Evolutionary conservation across 1,284 basidiomycete species (phyloP), one percentile per base, ranked within the genome.

Genomic region (Wolfiporia cocos): DNA sequence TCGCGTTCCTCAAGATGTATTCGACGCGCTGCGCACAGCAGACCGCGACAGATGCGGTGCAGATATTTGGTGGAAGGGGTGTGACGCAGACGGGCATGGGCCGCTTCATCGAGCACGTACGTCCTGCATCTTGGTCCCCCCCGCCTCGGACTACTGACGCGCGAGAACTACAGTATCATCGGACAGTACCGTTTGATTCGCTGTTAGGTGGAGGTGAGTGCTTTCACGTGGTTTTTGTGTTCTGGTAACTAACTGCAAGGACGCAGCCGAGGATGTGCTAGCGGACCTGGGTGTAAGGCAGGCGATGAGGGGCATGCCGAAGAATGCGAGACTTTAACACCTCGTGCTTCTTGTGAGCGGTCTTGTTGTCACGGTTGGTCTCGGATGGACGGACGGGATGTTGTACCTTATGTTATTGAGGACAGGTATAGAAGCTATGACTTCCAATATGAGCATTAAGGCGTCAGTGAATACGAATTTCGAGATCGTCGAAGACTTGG

Each of bases 61-160:
- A 91, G 67, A 70, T 88, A 41, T 88, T 89, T 50, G 86, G 86
- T 52, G 86, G 86, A 21, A 81, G 86, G 50, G 87, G 84, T 32
- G 78, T 90, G 46, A 90, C 87, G 3, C 71, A 73, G 59, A 75
- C 76, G 14, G 84, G 85, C 42, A 78, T 86, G 83, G 85, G 85
- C 31, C 67, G 70, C 41, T 71, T 73, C 50, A 78, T 86, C 49
- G 84, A 87, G 62, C 82, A 86, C 53, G 82, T 82, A 50, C 39
- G 64, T 56, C 24, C n/a, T 18, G 17, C 34, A 32, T 3, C 31
- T 26, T 33, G 23, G 32, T 33, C 28, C 36, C 12, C 6, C 47
- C 15, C 28, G 33, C 19, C 42, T 33, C 36, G 39, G 34, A 30
- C 24, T 9, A 38, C 44, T n/a, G 42, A 46, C 41, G 14, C n/a